These are phyloP conservation scores for Scedosporium apiospermum DNA, from an alignment of 2,329 filamentous ascomycete species.

Conservation along the genomic window DNA sequence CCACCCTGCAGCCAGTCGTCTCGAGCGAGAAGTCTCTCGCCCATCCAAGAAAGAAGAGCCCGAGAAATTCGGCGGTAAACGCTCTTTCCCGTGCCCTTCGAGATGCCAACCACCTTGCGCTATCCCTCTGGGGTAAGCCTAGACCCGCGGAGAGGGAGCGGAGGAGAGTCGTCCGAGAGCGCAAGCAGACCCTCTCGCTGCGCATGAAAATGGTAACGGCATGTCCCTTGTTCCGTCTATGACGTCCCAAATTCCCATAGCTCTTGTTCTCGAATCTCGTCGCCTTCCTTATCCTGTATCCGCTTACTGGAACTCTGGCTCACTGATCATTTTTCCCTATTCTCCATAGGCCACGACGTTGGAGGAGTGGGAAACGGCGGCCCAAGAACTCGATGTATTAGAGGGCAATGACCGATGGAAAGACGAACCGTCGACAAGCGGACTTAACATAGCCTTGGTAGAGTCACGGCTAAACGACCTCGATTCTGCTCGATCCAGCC, in stretches of 20 bases:
- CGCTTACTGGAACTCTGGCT: neutral
- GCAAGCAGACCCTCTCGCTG: conserved; percentile 52
- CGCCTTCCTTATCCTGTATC: neutral
- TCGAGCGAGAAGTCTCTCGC: no score
- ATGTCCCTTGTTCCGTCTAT: neutral
- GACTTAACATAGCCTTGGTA: conserved; percentile 63
- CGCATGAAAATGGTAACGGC: conserved; percentile 55
- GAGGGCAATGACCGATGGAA: conserved; percentile 83
- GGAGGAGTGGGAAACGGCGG: conserved; percentile 66
- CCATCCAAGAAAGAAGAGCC: neutral
- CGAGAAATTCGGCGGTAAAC: neutral
- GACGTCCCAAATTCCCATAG: neutral
- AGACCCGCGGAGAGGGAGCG: conserved; percentile 39
- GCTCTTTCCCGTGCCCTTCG: conserved; percentile 23
- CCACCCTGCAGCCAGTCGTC: no score
- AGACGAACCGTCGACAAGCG: conserved; percentile 32
- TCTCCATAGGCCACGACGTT: conserved; percentile 51
- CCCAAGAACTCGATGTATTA: conserved; percentile 65
- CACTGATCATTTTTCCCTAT: conserved; percentile 7
- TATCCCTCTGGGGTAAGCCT: conserved; percentile 44
- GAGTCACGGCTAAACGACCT: conserved; percentile 61
- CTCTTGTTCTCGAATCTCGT: neutral
- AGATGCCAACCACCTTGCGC: conserved; percentile 29
- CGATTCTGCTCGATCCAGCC: conserved; percentile 61
- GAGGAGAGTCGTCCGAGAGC: conserved; percentile 40